Evolutionary conservation across 768 basidiomycete species (phyloP).

Genomic region (Jaapia argillacea): DNA sequence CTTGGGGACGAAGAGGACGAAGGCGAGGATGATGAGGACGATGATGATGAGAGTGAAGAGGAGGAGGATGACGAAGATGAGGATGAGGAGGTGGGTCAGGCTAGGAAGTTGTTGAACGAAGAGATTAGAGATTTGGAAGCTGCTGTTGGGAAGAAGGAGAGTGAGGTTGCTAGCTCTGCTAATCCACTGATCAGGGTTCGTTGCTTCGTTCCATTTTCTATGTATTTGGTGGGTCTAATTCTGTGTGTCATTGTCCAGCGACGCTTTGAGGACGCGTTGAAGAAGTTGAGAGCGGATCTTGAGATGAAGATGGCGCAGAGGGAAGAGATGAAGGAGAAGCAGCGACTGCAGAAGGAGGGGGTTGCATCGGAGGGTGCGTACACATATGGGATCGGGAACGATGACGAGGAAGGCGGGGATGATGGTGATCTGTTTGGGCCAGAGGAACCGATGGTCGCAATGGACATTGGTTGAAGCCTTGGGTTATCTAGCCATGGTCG

Average conservation of each 20-base stretch:
- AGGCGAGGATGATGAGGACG: constrained; percentile 51
- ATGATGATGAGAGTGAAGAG: constrained; percentile 62
- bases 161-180: constrained; percentile 71
- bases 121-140: constrained; percentile 86
- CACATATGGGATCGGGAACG: constrained; percentile 27
- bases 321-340: constrained; percentile 72
- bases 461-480: constrained; percentile 2
- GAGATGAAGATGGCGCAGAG: constrained; percentile 77
- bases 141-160: constrained; percentile 77
- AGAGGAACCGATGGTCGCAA: constrained; percentile 1
- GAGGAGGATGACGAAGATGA: constrained; percentile 68
- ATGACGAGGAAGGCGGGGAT: constrained; percentile 24
- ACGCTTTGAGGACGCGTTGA: constrained; percentile 89
- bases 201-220: not conserved
- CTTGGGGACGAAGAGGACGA: constrained; percentile 56
- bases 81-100: constrained; percentile 63
- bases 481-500: constrained; percentile 1
- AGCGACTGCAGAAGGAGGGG: constrained; percentile 63
- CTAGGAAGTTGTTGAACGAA: constrained; percentile 73
- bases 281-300: constrained; percentile 78
- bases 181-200: constrained; percentile 82
- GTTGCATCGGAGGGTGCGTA: constrained; percentile 30
- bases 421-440: constrained; percentile 21
- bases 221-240: not conserved
- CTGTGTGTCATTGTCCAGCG: constrained; percentile 33